Evolutionary conservation across 192 early-diverging fungal genomes (phyloP).

Genomic region (Umbelopsis ramanniana): DNA sequence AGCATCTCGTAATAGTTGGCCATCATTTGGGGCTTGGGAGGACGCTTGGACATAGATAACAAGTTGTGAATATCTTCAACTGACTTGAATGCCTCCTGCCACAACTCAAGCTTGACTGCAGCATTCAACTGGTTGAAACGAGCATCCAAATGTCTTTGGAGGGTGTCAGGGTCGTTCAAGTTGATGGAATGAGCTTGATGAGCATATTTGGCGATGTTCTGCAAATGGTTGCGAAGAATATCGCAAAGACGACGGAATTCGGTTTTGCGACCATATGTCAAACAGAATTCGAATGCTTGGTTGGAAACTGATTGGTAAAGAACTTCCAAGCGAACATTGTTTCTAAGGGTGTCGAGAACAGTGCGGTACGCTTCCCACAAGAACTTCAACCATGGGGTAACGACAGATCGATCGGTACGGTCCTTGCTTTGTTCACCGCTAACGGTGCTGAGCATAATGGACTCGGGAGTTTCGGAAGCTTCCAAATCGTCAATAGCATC

Average conservation of each 20-base stretch:
- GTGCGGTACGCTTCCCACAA: slow-evolving; percentile 99
- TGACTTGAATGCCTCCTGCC: slow-evolving; percentile 98
- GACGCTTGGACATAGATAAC: slow-evolving; percentile 87
- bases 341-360: slow-evolving; percentile 93
- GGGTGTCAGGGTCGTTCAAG: slow-evolving; percentile 93
- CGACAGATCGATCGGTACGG: slow-evolving; percentile 95
- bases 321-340: slow-evolving; percentile 93
- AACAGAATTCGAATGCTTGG: slow-evolving; percentile 96
- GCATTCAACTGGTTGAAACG: slow-evolving; percentile 96
- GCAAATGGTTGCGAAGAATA: slow-evolving; percentile 91
- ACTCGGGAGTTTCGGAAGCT: slow-evolving; percentile 95
- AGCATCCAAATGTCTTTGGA: slow-evolving; percentile 95
- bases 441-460: slow-evolving; percentile 94
- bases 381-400: slow-evolving; percentile 99
- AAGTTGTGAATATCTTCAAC: slow-evolving; percentile 98
- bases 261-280: slow-evolving; percentile 93
- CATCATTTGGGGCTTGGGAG: slow-evolving; percentile 93
- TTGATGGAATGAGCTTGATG: slow-evolving; percentile 95
- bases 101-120: slow-evolving; percentile 95
- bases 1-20: slow-evolving; percentile 99
- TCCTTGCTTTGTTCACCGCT: slow-evolving; percentile 94
- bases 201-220: slow-evolving; percentile 87
- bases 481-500: slow-evolving; percentile 94
- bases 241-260: slow-evolving; percentile 99
- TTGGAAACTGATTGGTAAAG: slow-evolving; percentile 92